phyloP scores from a whole-genome alignment of 1,284 basidiomycete genomes.

The Termitomyces sp. region DNA sequence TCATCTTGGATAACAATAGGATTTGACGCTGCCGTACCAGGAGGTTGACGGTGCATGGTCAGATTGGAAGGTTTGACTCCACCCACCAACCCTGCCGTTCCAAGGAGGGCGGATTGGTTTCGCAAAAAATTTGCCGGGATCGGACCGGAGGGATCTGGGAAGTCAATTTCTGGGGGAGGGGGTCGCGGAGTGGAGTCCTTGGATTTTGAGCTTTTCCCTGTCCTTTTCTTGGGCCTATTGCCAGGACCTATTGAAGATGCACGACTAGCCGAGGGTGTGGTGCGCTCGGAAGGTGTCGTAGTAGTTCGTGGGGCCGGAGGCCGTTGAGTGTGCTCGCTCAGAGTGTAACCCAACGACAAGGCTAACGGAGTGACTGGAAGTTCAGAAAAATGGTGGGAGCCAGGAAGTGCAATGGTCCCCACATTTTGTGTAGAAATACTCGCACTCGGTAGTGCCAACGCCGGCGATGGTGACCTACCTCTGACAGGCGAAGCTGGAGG shows the following conservation, averaged over 20 bases:
- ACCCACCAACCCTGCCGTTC: constrained; percentile 63
- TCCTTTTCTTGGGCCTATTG: constrained; percentile 19
- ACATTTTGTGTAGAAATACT: constrained; percentile 66
- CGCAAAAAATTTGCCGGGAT: constrained; percentile 67
- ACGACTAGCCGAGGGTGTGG: constrained; percentile 16
- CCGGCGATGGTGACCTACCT: constrained; percentile 74
- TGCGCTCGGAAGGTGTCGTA: constrained; percentile 6
- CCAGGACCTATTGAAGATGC: constrained; percentile 19
- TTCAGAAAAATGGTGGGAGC: constrained; percentile 84
- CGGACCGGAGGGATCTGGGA: constrained; percentile 56
- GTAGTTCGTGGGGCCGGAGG: constrained; percentile 29
- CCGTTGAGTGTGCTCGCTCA: constrained; percentile 29
- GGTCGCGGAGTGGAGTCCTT: constrained; percentile 27
- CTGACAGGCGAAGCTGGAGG: constrained; percentile 64
- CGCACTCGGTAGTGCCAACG: constrained; percentile 50
- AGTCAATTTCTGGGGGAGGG: constrained; percentile 46
- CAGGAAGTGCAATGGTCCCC: constrained; percentile 94
- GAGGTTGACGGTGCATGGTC: constrained; percentile 29
- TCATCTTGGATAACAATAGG: constrained; percentile 69
- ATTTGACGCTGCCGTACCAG: constrained; percentile 51
- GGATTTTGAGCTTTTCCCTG: constrained; percentile 21
- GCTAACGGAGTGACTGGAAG: constrained; percentile 70
- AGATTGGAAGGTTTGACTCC: constrained; percentile 56
- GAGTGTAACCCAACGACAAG: constrained; percentile 45
- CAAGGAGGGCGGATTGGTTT: constrained; percentile 64